phyloP scores from a whole-genome alignment of 1,139 yeast species.

The Hyphopichia pseudoburtonii region DNA sequence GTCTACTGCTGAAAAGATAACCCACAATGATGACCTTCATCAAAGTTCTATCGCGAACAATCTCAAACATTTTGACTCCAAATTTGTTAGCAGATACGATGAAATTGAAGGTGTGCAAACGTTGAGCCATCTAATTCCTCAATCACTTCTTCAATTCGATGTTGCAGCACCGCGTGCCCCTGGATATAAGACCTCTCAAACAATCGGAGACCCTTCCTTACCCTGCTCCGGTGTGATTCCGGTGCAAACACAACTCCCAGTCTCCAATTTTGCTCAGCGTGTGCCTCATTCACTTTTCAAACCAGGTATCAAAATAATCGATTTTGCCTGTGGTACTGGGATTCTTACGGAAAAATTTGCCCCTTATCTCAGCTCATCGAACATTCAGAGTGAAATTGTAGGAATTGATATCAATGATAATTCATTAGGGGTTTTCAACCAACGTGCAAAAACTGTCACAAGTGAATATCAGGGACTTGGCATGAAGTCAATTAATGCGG shows the following conservation, averaged over 20 bases:
- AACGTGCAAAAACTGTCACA: slow-evolving; percentile 10
- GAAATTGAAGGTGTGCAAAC: slow-evolving; percentile 15
- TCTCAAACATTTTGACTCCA: slow-evolving; percentile 17
- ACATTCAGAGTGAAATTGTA: slow-evolving; percentile 18
- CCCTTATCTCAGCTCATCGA: slow-evolving; percentile 23
- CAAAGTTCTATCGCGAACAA: slow-evolving; percentile 25
- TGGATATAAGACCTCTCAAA: slow-evolving; percentile 11
- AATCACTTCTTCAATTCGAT: slow-evolving; percentile 22
- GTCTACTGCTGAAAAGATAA: not conserved
- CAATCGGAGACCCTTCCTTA: slow-evolving; percentile 18
- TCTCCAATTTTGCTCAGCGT: slow-evolving; percentile 8
- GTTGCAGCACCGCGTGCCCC: slow-evolving; percentile 13
- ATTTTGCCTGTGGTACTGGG: slow-evolving; percentile 51
- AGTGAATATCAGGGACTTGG: slow-evolving; percentile 7
- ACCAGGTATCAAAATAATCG: slow-evolving; percentile 31
- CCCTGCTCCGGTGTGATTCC: slow-evolving; percentile 13
- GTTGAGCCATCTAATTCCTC: slow-evolving; percentile 20
- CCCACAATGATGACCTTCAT: slow-evolving; percentile 7
- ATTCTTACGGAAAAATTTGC: slow-evolving; percentile 28
- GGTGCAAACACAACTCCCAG: slow-evolving; percentile 14
- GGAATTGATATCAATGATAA: slow-evolving; percentile 40
- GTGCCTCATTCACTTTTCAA: slow-evolving; percentile 18
- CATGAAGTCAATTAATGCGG: slow-evolving; percentile 20
- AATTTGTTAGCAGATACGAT: slow-evolving; percentile 25
- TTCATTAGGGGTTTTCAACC: slow-evolving; percentile 25